These are phyloP conservation scores for Drechslerella dactyloides DNA, from an alignment of 2,329 filamentous ascomycete species.

Conservation along the genomic window DNA sequence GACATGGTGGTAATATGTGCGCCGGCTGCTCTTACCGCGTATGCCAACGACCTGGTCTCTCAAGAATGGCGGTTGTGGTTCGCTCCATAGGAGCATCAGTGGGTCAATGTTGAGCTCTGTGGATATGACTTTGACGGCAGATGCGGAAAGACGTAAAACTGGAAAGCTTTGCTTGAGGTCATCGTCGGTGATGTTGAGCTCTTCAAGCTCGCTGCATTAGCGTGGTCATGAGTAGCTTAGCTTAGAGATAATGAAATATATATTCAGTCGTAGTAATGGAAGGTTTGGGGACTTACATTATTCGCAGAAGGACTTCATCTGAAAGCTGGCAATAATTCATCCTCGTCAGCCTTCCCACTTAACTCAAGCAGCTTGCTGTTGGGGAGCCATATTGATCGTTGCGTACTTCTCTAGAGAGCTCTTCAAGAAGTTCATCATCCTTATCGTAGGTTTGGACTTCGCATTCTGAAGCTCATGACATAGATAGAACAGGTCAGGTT, in stretches of 20 bases:
- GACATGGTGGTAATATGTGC: background rate
- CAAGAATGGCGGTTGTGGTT: constrained; percentile 13
- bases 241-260: background rate
- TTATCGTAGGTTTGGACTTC: constrained; percentile 4
- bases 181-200: background rate
- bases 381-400: background rate
- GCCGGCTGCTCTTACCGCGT: constrained; percentile 1
- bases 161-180: background rate
- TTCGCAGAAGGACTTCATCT: constrained; percentile 8
- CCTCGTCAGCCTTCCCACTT: background rate
- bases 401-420: background rate
- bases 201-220: constrained; percentile 10
- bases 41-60: constrained; percentile 10
- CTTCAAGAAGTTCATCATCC: constrained; percentile 2
- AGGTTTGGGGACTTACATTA: constrained; percentile 4
- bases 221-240: background rate
- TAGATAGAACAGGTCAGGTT: background rate
- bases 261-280: background rate
- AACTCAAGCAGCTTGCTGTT: background rate
- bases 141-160: background rate
- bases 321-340: background rate
- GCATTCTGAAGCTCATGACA: background rate
- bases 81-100: constrained; percentile 11
- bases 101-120: constrained; percentile 17
- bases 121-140: background rate